Evolutionary conservation across 306 rosid species (phyloP).

Genomic region (Carpinus viminea): DNA sequence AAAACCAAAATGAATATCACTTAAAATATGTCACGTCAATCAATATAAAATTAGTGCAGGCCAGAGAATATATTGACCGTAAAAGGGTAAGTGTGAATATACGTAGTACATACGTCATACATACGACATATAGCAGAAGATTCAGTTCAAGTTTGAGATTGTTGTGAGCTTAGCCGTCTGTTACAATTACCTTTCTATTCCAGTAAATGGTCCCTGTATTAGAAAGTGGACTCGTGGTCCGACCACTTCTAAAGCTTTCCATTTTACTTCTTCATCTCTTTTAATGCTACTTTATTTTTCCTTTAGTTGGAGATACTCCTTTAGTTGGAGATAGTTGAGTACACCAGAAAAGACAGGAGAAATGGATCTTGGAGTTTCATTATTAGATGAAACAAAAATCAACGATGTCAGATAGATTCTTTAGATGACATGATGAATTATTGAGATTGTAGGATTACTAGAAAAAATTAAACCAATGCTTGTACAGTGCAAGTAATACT

Average conservation of each 20-base stretch:
- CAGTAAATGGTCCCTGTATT: slow-evolving; percentile 18
- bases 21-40: too few relatives aligned
- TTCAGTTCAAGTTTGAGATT: neutral
- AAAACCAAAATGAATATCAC: too few relatives aligned
- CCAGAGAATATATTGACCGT: too few relatives aligned
- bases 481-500: neutral
- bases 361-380: neutral
- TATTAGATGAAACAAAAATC: neutral
- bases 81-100: neutral
- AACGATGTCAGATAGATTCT: neutral
- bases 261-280: neutral
- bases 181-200: neutral
- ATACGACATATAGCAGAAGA: slow-evolving; percentile 3
- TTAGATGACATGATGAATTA: neutral
- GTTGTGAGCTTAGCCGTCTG: neutral
- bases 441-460: too few relatives aligned
- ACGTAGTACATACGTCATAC: neutral
- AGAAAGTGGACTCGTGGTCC: slow-evolving; percentile 46
- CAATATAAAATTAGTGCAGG: too few relatives aligned
- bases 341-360: neutral
- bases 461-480: neutral
- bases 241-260: slow-evolving; percentile 12
- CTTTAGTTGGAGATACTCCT: neutral
- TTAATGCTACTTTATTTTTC: neutral
- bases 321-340: neutral